phyloP scores from a whole-genome alignment of 805 yeast genomes.

The Yarrowia sp. region DNA sequence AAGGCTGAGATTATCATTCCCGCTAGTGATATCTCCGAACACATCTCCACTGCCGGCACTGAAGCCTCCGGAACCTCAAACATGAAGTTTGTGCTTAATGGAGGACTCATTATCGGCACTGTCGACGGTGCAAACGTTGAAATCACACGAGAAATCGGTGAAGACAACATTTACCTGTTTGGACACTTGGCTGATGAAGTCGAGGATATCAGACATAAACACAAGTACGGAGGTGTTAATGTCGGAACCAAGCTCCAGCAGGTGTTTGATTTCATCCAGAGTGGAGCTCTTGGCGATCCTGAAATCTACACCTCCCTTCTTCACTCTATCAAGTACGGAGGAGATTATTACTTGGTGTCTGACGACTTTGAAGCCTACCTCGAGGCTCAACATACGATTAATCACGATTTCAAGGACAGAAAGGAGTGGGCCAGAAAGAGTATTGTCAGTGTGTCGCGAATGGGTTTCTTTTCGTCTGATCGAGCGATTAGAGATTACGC shows the following conservation, averaged over 20 bases:
- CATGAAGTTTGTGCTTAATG: constrained; percentile 92
- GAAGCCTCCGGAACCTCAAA: constrained; percentile 96
- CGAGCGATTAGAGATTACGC: constrained; percentile 91
- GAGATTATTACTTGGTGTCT: constrained; percentile 81
- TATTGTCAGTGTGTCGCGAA: constrained; percentile 78
- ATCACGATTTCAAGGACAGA: constrained; percentile 63
- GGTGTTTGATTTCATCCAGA: constrained; percentile 66
- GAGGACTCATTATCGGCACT: constrained; percentile 91
- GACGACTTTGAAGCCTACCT: constrained; percentile 88
- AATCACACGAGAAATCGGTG: constrained; percentile 90
- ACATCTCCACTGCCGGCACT: constrained; percentile 95
- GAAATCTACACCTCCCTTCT: constrained; percentile 61
- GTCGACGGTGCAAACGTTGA: constrained; percentile 97
- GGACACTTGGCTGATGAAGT: constrained; percentile 90
- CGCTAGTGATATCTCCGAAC: constrained; percentile 87
- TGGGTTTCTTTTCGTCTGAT: constrained; percentile 91
- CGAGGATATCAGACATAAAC: constrained; percentile 76
- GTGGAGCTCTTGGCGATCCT: constrained; percentile 68
- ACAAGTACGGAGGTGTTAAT: constrained; percentile 56
- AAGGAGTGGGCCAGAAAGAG: constrained; percentile 75
- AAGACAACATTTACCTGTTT: constrained; percentile 85
- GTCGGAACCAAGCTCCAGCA: constrained; percentile 58
- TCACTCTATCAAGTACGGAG: constrained; percentile 67
- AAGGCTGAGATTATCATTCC: constrained; percentile 90
- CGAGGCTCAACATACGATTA: constrained; percentile 75